Conservation (phyloP, 805 yeast genomes). For the Metschnikowia henanensis region DNA sequence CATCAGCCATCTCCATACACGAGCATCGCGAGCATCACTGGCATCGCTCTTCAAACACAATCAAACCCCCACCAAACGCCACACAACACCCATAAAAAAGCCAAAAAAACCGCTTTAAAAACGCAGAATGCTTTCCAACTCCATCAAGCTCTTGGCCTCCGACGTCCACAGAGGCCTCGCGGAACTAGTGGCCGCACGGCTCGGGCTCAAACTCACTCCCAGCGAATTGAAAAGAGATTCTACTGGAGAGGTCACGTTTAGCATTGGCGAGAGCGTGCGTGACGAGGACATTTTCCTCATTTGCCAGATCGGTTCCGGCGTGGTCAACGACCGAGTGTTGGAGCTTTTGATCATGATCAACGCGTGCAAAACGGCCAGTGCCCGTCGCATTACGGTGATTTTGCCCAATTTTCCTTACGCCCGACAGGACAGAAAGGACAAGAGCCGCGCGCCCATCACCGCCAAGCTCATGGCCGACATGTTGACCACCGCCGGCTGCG, state of each 20-base stretch:
- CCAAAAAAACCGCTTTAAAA: too few species aligned
- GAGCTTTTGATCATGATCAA: slow-evolving; percentile 77
- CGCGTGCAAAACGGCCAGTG: slow-evolving; percentile 82
- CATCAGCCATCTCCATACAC: too few species aligned
- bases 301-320: slow-evolving; percentile 76
- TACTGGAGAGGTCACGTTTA: slow-evolving; percentile 72
- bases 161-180: slow-evolving; percentile 70
- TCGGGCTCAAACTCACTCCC: slow-evolving; percentile 62
- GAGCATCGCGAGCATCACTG: too few species aligned
- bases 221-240: slow-evolving; percentile 65
- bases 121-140: slow-evolving; percentile 63
- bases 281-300: slow-evolving; percentile 82
- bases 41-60: too few species aligned
- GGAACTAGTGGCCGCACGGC: slow-evolving; percentile 61
- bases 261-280: slow-evolving; percentile 79
- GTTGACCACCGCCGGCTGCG: slow-evolving; percentile 81
- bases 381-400: slow-evolving; percentile 79
- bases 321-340: slow-evolving; percentile 71
- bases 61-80: too few species aligned
- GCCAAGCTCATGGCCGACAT: slow-evolving; percentile 84
- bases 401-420: slow-evolving; percentile 85
- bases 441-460: slow-evolving; percentile 81
- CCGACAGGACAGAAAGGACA: slow-evolving; percentile 87
- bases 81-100: too few species aligned
- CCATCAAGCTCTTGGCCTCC: slow-evolving; percentile 66